phyloP scores from a whole-genome alignment of 306 rosid genomes.

The Lotus japonicus region DNA sequence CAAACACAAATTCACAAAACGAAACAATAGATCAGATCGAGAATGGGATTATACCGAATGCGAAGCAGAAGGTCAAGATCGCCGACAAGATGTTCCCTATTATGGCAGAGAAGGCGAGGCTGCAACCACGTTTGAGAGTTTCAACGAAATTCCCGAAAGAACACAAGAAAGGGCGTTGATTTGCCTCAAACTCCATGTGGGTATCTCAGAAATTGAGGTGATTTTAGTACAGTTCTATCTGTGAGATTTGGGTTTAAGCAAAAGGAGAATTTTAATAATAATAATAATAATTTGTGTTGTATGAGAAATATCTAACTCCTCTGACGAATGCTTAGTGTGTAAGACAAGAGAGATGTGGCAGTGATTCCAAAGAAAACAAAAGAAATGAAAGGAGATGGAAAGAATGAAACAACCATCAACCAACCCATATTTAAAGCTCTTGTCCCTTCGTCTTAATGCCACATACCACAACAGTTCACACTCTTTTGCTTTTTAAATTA shows the following conservation, averaged over 20 bases:
- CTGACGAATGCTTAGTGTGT: slow-evolving; percentile 30
- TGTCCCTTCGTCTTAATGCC: neutral
- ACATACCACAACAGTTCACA: neutral
- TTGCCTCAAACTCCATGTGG: slow-evolving; percentile 35
- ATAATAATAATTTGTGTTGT: neutral
- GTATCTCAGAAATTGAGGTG: neutral
- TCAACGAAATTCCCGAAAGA: slow-evolving; percentile 44
- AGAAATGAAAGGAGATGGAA: slow-evolving; percentile 16
- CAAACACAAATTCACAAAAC: neutral
- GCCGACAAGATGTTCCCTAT: slow-evolving; percentile 70
- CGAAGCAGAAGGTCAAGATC: slow-evolving; percentile 88
- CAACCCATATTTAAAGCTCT: slow-evolving; percentile 64
- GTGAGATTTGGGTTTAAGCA: slow-evolving; percentile 27
- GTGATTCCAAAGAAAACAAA: no score
- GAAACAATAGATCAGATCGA: neutral
- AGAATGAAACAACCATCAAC: slow-evolving; percentile 49
- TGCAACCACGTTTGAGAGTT: slow-evolving; percentile 37
- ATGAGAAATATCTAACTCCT: neutral
- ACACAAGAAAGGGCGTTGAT: slow-evolving; percentile 41
- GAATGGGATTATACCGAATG: slow-evolving; percentile 50
- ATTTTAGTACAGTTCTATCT: neutral
- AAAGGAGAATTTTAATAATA: neutral
- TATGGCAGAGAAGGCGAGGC: slow-evolving; percentile 53
- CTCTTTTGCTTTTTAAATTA: no score
- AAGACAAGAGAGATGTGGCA: slow-evolving; percentile 2